Evolutionary conservation across 2,329 filamentous ascomycete species (phyloP), one percentile per base, ranked within the genome.

Genomic region (Epichloe scottii): DNA sequence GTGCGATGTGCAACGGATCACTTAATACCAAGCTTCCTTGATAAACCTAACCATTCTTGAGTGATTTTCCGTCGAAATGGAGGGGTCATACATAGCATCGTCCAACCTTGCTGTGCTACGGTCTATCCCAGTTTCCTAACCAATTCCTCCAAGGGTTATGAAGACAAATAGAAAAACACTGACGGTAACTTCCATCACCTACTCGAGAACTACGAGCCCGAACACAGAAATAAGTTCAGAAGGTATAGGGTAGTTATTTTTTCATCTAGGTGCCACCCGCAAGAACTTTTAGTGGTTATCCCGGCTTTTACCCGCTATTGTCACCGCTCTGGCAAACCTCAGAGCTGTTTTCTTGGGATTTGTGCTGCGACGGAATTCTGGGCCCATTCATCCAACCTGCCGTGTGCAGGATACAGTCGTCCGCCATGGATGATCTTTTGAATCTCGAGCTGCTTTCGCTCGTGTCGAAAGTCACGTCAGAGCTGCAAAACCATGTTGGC

Each of bases 371-470:
- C n/a, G n/a, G 33, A 37, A n/a, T 41, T 17, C 7, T 37, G 4
- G 30, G 34, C 23, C 21, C 33, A 12, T 26, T 26, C 23, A 48
- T 17, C 14, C 50, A 33, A 40, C 21, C 45, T 43, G 45, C 45
- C 38, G 21, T 8, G 39, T 5, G 57, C 55, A 59, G 57, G 56
- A 53, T n/a, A 15, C n/a, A 30, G 48, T 33, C 49, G 51, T 58
- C 46, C 59, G 66, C 60, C 57, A 95, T 96, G 89, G 89, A 95
- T 65, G 91, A 96, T 63, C 78, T 98, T 58, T 81, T 87, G 67
- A 87, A 88, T 60, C 82, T 98, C 64, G 93, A 98, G 76, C 77
- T 94, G 54, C 78, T 98, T 50, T 95, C 90, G 60, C 83, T 98
- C 62, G 89, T 97, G 51, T 93, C 89, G 48, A 95, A 91, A 68